Base-by-base conservation (phyloP, 805 yeast species). In the Candida nemodendra region DNA sequence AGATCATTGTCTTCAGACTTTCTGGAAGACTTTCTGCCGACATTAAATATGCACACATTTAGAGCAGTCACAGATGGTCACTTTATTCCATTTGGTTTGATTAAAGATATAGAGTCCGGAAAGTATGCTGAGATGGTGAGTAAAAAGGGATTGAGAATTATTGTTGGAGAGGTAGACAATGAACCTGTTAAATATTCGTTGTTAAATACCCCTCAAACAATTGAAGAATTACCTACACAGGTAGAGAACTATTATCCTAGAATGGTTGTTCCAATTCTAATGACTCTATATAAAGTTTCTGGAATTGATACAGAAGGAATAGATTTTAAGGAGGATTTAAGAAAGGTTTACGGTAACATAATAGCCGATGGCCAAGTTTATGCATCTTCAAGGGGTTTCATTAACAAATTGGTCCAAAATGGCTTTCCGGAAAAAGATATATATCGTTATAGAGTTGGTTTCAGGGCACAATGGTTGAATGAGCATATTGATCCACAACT, bases 61-160 rank as follows among this genome's bases (percentile, higher is more conserved):
- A 53, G 72, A 47, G 71, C 71, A 8, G 64, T 64, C 17, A 58
- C 69, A 2, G 73, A 68, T 45, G 59, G 54, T 27, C 53, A 64
- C 35, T 66, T 69, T 50, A 60, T 69, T 11, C 39, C 64, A 2
- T 35, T 53, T 4, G 41, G 45, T 8, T 32, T 68, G 17, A 45
- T 68, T 9, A 28, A 36, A 18, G 73, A 68, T 42, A 42, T 68
- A 5, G 36, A 44, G 23, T 41, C 54, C 14, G 62, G 67, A 23
- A 48, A 51, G 15, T 59, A 53, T 42, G 58, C 62, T 0, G 36
- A 48, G 31, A 47, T 53, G 40, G 39, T 56, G 30, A 22, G 32
- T 9, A 14, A 24, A 17, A 53, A 49, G 31, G 48, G 38, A 7
- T 25, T 53, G 11, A 50, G 59, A 21, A 31, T 64, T 9, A 32